A percentile compares a stretch with the other conserved stretches of the same genome.
These are phyloP conservation scores for Cercophora newfieldiana DNA, from an alignment of 495 filamentous ascomycete species.

Conservation along the genomic window DNA sequence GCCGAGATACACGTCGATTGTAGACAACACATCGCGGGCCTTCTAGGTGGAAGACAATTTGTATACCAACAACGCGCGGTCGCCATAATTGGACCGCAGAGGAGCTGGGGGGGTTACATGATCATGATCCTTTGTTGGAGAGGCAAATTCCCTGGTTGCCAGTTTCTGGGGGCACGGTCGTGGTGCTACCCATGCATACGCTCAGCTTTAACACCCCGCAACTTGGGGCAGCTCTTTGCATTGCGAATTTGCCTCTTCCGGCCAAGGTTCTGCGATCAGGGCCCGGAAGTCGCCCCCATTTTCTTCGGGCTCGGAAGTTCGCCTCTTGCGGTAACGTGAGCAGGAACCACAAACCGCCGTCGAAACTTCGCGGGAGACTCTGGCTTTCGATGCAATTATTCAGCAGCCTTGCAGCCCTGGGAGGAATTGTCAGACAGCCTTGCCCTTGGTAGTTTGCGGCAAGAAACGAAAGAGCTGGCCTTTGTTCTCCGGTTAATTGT, in stretches of 20 bases:
- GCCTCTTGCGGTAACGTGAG: not conserved
- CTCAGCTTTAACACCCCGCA: constrained; percentile 8
- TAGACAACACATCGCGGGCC: not conserved
- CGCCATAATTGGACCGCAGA: not conserved
- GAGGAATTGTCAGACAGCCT: not conserved
- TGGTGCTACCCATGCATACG: not conserved
- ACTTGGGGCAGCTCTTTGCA: constrained; percentile 3
- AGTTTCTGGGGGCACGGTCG: not conserved
- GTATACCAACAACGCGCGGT: not conserved
- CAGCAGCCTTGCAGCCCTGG: not conserved
- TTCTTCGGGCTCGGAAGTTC: not conserved
- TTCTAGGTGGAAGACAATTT: not conserved
- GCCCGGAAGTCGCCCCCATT: not conserved
- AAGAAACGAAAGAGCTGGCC: not conserved
- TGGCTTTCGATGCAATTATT: not conserved
- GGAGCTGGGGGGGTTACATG: constrained; percentile 6
- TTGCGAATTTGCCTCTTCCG: constrained; percentile 17
- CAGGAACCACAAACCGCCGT: no score
- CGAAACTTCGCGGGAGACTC: not conserved
- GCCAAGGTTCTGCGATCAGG: not conserved
- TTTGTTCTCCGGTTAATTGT: constrained; percentile 6
- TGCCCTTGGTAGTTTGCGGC: not conserved
- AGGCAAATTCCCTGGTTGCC: not conserved
- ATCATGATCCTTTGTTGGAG: constrained; percentile 4
- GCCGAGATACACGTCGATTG: not conserved